phyloP scores from a whole-genome alignment of 1,139 yeast genomes.

The Wickerhamomyces sp. region DNA sequence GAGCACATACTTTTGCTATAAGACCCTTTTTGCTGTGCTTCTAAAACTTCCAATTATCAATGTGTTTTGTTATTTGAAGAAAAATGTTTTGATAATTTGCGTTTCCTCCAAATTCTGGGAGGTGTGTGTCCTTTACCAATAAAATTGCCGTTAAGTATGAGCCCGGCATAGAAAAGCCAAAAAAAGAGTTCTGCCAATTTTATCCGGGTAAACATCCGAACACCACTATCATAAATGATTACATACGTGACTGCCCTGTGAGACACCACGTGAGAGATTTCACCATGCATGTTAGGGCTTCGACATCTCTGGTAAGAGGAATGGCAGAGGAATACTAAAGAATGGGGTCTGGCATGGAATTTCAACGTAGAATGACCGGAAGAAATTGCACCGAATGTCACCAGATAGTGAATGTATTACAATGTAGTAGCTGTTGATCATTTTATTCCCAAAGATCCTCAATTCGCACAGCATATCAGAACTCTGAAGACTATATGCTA shows the following conservation, averaged over 20 bases:
- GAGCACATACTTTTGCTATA: not conserved
- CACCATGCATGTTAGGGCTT: not conserved
- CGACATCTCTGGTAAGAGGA: not conserved
- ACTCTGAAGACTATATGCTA: not conserved
- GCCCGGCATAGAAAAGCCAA: not conserved
- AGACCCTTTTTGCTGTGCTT: slow-evolving; percentile 2
- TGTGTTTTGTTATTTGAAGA: not conserved
- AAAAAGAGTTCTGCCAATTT: not conserved
- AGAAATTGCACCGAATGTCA: too few species aligned
- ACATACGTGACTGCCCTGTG: not conserved
- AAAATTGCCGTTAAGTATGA: not conserved
- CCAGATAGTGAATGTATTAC: too few species aligned
- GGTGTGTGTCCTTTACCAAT: not conserved
- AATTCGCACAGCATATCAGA: too few species aligned
- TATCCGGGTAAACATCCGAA: not conserved
- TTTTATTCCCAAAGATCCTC: too few species aligned
- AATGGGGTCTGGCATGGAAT: too few species aligned
- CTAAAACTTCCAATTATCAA: not conserved
- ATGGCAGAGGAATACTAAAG: not conserved
- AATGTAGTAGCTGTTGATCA: too few species aligned
- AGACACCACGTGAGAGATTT: not conserved
- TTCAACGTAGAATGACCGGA: too few species aligned
- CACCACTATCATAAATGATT: not conserved
- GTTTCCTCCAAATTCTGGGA: not conserved
- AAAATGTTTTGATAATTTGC: slow-evolving; percentile 3